These are phyloP conservation scores for Dimocarpus longan DNA, from an alignment of 345 rosid species.

Conservation along the genomic window DNA sequence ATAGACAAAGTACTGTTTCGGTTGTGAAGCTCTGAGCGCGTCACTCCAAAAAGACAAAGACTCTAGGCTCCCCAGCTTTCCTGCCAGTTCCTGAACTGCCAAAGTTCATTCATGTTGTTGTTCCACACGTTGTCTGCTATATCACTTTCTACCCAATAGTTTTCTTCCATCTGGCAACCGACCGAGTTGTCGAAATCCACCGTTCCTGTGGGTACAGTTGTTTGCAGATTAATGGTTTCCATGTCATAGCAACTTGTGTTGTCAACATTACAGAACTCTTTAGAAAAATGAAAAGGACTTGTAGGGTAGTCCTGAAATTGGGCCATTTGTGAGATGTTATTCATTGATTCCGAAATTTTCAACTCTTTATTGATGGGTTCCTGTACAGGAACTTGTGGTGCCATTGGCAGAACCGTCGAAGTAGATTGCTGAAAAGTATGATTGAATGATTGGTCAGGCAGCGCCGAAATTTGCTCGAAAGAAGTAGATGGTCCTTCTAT, in stretches of 20 bases:
- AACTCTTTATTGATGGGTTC: neutral
- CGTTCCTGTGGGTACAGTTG: conserved; percentile 11
- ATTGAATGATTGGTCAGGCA: conserved; percentile 13
- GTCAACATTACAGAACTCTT: conserved; percentile 22
- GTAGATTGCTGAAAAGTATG: conserved; percentile 7
- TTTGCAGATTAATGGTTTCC: conserved; percentile 25
- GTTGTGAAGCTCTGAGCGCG: neutral
- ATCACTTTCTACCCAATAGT: conserved; percentile 35
- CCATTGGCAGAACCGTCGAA: neutral
- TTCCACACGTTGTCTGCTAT: conserved; percentile 43
- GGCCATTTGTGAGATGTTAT: conserved; percentile 22
- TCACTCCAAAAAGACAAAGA: neutral
- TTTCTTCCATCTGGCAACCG: conserved; percentile 27
- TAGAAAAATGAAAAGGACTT: conserved; percentile 13
- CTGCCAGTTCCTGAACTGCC: conserved; percentile 32
- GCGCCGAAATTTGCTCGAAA: neutral
- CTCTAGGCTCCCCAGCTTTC: conserved; percentile 14
- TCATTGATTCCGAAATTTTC: conserved; percentile 24
- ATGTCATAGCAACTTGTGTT: conserved; percentile 25
- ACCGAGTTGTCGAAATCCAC: conserved; percentile 20
- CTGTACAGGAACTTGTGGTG: neutral
- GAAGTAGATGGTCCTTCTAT: conserved; percentile 26
- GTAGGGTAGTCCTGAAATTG: conserved; percentile 30
- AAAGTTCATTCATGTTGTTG: conserved; percentile 32
- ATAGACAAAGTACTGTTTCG: neutral